Evolutionary conservation across 148 eudicot species (phyloP).

Genomic region (Rhododendron mucronatum): DNA sequence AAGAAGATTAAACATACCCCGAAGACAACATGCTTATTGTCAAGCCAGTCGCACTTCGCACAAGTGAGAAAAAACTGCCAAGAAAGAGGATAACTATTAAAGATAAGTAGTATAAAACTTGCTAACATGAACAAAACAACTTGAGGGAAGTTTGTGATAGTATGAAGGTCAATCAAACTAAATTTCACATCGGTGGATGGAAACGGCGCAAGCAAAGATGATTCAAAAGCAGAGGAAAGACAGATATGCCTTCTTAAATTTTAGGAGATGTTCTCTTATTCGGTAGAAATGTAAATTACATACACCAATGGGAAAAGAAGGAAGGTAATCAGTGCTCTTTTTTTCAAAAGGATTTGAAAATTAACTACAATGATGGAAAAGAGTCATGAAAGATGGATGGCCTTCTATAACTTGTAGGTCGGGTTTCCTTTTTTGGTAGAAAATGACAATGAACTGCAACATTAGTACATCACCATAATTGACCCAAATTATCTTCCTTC

Average conservation of each 20-base stretch:
- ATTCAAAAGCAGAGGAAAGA: background rate
- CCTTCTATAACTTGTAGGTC: background rate
- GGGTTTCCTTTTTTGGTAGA: background rate
- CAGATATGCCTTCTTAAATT: background rate
- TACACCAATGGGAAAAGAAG: background rate
- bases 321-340: background rate
- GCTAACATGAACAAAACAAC: background rate
- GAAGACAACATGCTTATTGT: constrained; percentile 91
- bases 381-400: background rate
- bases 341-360: background rate
- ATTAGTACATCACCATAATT: background rate
- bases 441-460: background rate
- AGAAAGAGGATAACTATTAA: background rate
- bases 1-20: constrained; percentile 52
- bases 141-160: background rate
- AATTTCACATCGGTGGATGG: background rate
- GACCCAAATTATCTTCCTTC: background rate
- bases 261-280: background rate
- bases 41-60: constrained; percentile 97
- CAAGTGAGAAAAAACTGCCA: constrained; percentile 89
- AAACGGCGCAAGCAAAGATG: background rate
- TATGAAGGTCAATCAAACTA: background rate
- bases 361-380: background rate
- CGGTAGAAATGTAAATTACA: background rate
- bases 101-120: background rate